Evolutionary conservation across 2,329 filamentous ascomycete species (phyloP), one percentile per base, ranked within the genome.

Genomic region (Colletotrichum echinochloae): DNA sequence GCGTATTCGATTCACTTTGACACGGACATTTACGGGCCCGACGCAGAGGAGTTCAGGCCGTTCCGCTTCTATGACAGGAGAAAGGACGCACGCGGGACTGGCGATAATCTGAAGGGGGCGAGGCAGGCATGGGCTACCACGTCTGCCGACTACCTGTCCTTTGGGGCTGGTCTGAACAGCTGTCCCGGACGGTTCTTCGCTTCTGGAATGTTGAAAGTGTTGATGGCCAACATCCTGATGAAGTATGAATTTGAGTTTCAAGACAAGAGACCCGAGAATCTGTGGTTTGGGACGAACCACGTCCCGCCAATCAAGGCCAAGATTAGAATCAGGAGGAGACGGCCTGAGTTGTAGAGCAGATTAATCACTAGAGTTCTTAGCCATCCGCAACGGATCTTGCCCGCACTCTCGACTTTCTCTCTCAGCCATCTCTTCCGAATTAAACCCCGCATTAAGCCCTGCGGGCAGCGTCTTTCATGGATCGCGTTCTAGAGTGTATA

Each of bases 91-190:
- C 48, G 60, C 12, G 70, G 74, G 41, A 74, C 66, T 55, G 73
- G 69, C 54, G 76, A 65, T 39, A 74, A 76, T 59, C 60, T 76
- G 35, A 74, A 76, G 65, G 72, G 73, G 35, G 75, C 75, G 7
- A 71, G 72, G 52, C 75, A 79, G 60, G 76, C 79, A 49, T 80
- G 79, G 57, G 77, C 79, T 0, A 79, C 78, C 9, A 79, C 79
- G 1, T 76, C 70, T 20, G 71, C 74, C 8, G 79, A 82, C 3
- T 78, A 74, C 54, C 60, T 81, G 12, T 74, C 72, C 3, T 85
- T 83, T 64, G 83, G 83, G 6, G 48, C 48, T 3, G 60, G 60
- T 18, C 49, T 54, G 0, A 54, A 63, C 26, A 55, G 48, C 48
- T 63, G 60, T 18, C 60, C 60, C 18, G 60, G 60, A 1, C 60